A percentile compares a stretch with the other conserved stretches of the same genome.
phyloP scores from a whole-genome alignment of 2,329 filamentous ascomycete species.

The Ophiostoma piceae region DNA sequence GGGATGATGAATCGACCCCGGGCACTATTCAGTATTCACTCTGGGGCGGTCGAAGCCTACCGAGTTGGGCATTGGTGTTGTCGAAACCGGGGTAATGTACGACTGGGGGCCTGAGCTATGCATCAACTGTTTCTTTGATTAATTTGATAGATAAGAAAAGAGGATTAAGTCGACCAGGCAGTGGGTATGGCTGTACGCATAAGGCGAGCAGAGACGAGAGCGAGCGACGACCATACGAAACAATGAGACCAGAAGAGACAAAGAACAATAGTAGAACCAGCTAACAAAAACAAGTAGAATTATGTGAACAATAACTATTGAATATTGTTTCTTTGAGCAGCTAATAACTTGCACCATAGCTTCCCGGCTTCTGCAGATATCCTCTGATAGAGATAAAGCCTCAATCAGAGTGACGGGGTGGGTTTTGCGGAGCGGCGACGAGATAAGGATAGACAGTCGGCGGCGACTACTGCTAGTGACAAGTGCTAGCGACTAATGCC shows the following conservation, averaged over 20 bases:
- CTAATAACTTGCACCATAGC: background rate
- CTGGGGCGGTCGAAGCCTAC: background rate
- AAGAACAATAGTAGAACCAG: background rate
- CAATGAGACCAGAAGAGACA: background rate
- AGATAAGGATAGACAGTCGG: background rate
- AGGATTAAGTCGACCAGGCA: background rate
- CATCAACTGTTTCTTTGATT: background rate
- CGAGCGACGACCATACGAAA: background rate
- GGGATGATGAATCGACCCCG: background rate
- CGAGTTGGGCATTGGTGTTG: background rate
- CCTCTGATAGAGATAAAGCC: background rate
- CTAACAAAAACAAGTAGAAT: background rate
- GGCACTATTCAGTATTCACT: background rate
- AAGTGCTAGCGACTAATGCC: background rate
- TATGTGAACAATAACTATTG: background rate
- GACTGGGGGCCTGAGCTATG: background rate
- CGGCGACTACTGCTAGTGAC: background rate
- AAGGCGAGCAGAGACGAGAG: background rate
- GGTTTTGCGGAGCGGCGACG: background rate
- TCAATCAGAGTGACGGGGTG: background rate
- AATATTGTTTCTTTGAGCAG: background rate
- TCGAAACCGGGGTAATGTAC: background rate
- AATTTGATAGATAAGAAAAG: background rate
- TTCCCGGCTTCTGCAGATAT: background rate
- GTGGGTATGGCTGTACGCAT: background rate